phyloP scores from a whole-genome alignment of 2,329 filamentous ascomycete species.

The Graphium sp. region DNA sequence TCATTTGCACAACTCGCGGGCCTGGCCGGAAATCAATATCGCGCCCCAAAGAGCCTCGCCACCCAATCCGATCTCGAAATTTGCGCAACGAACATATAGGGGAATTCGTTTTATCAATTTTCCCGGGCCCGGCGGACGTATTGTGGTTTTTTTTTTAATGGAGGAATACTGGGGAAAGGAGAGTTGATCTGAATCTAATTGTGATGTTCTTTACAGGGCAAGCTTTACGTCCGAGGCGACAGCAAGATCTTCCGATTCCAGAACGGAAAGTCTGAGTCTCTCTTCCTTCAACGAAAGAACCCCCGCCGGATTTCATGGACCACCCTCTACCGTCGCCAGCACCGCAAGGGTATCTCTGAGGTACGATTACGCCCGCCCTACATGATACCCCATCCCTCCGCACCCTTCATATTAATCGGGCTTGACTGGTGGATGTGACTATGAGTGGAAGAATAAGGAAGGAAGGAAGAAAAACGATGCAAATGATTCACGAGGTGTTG shows the following conservation, averaged over 20 bases:
- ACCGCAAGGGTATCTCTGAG: conserved; percentile 99
- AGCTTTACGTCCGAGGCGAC: conserved; percentile 98
- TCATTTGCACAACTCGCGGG: too few species aligned
- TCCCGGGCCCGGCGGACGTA: not conserved
- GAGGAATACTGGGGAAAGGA: not conserved
- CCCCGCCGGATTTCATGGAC: conserved; percentile 99
- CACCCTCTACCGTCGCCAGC: conserved; percentile 91
- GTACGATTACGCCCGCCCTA: conserved; percentile 38
- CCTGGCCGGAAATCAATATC: too few species aligned
- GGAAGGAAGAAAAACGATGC: too few species aligned
- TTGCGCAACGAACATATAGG: too few species aligned
- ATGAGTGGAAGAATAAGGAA: too few species aligned
- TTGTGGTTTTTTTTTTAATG: not conserved
- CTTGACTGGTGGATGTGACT: too few species aligned
- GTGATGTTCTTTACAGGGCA: conserved; percentile 49
- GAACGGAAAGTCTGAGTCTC: conserved; percentile 98
- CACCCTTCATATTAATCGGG: too few species aligned
- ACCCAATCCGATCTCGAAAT: too few species aligned
- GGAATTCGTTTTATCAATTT: not conserved
- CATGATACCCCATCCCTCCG: not conserved
- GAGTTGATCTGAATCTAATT: not conserved
- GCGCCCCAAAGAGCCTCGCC: too few species aligned
- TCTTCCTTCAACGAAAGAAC: conserved; percentile 99
- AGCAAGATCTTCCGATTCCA: conserved; percentile 99
- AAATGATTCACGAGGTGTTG: too few species aligned